Evolutionary conservation across 2,329 filamentous ascomycete genomes (phyloP).

Genomic region (Dendrostoma leiphaemia): DNA sequence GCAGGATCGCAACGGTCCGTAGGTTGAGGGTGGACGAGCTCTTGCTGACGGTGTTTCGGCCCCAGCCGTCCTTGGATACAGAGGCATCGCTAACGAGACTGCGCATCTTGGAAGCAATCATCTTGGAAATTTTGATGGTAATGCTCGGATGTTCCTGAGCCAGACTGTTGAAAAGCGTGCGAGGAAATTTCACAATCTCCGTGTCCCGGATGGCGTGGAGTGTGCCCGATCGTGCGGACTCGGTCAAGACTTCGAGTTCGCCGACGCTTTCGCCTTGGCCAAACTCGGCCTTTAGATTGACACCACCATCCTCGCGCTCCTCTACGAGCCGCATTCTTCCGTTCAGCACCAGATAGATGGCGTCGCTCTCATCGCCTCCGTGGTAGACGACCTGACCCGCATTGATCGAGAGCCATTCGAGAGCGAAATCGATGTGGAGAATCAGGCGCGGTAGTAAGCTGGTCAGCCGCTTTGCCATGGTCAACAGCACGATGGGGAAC

Average conservation of each 20-base stretch:
- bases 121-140: conserved; percentile 98
- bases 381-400: conserved; percentile 94
- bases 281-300: conserved; percentile 86
- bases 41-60: conserved; percentile 59
- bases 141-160: conserved; percentile 97
- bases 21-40: conserved; percentile 88
- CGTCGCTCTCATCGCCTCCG: conserved; percentile 91
- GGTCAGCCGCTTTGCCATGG: conserved; percentile 93
- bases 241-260: conserved; percentile 94
- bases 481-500: conserved; percentile 88
- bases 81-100: conserved; percentile 80
- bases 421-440: conserved; percentile 93
- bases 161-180: conserved; percentile 94
- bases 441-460: conserved; percentile 85
- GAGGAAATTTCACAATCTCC: conserved; percentile 92
- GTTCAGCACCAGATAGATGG: conserved; percentile 97
- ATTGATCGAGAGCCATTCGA: conserved; percentile 97
- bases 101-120: conserved; percentile 94
- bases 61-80: conserved; percentile 59
- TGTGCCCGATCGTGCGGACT: conserved; percentile 85
- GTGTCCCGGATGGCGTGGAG: conserved; percentile 95
- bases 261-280: conserved; percentile 97
- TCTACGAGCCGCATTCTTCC: conserved; percentile 83
- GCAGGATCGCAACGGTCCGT: conserved; percentile 86
- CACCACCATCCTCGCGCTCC: conserved; percentile 75